Conservation (phyloP, 257 asterid species). For the Vinca minor region DNA sequence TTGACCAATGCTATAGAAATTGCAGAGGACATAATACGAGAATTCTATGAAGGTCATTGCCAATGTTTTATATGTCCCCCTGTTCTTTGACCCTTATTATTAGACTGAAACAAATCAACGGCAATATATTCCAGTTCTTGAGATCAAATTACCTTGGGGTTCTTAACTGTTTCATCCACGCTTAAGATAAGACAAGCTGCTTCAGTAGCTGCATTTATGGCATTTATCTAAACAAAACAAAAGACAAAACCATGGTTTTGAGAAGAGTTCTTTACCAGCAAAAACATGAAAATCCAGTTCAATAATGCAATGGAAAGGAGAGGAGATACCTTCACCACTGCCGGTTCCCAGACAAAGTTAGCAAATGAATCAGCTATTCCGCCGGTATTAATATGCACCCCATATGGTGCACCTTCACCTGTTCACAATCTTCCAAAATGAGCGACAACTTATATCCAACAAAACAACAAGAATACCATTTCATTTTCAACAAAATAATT, state of each 20-base stretch:
- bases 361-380: constrained; percentile 70
- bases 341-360: constrained; percentile 81
- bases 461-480: neutral
- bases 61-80: neutral
- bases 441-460: neutral
- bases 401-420: constrained; percentile 54
- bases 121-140: neutral
- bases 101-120: neutral
- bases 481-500: too few species aligned
- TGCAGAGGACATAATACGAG: too few species aligned
- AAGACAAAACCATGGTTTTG: neutral
- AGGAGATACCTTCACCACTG: constrained; percentile 65
- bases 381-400: constrained; percentile 51
- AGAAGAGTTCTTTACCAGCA: neutral
- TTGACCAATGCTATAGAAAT: too few species aligned
- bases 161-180: constrained; percentile 80
- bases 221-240: constrained; percentile 48
- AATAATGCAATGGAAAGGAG: neutral
- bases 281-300: neutral
- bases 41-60: neutral
- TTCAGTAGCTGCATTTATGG: constrained; percentile 89
- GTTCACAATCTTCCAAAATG: constrained; percentile 11
- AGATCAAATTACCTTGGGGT: constrained; percentile 58
- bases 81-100: neutral
- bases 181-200: constrained; percentile 82